phyloP scores from a whole-genome alignment of 768 basidiomycete genomes.

The Tricholoma furcatifolium region DNA sequence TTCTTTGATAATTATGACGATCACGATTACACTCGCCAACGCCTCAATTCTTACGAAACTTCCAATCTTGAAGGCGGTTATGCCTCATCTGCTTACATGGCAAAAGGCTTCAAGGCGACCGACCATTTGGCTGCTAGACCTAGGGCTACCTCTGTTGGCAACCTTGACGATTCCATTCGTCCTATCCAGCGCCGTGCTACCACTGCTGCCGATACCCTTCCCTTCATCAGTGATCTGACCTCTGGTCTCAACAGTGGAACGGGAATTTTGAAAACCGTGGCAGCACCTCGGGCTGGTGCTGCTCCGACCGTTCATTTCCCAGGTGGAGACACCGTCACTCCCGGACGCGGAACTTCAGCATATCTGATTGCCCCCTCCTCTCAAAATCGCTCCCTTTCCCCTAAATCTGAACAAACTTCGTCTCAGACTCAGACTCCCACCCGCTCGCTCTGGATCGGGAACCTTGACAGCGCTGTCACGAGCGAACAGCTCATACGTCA shows the following conservation, averaged over 20 bases:
- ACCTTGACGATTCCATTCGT: constrained; percentile 77
- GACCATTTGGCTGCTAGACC: constrained; percentile 71
- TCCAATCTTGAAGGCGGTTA: constrained; percentile 49
- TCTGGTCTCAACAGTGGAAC: constrained; percentile 40
- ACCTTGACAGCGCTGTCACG: constrained; percentile 91
- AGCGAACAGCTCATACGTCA: constrained; percentile 94
- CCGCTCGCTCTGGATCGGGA: constrained; percentile 97
- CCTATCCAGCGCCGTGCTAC: constrained; percentile 64
- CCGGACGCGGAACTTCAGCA: constrained; percentile 54
- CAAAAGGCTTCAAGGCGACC: constrained; percentile 71
- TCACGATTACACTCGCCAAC: constrained; percentile 51
- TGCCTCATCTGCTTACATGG: constrained; percentile 58
- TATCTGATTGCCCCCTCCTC: constrained; percentile 70
- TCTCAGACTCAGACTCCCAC: constrained; percentile 91
- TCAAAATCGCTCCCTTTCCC: constrained; percentile 77
- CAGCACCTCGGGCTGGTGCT: constrained; percentile 41
- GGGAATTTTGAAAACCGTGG: constrained; percentile 56
- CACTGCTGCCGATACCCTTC: constrained; percentile 52
- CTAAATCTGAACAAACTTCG: constrained; percentile 70
- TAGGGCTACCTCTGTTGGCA: constrained; percentile 87
- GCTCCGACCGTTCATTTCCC: constrained; percentile 70
- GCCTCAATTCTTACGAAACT: constrained; percentile 61
- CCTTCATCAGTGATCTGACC: constrained; percentile 57
- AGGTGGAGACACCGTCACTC: constrained; percentile 45
- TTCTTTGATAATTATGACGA: constrained; percentile 65